These are phyloP conservation scores for Neofusicoccum ribis DNA, from an alignment of 2,329 filamentous ascomycete species.

Conservation along the genomic window DNA sequence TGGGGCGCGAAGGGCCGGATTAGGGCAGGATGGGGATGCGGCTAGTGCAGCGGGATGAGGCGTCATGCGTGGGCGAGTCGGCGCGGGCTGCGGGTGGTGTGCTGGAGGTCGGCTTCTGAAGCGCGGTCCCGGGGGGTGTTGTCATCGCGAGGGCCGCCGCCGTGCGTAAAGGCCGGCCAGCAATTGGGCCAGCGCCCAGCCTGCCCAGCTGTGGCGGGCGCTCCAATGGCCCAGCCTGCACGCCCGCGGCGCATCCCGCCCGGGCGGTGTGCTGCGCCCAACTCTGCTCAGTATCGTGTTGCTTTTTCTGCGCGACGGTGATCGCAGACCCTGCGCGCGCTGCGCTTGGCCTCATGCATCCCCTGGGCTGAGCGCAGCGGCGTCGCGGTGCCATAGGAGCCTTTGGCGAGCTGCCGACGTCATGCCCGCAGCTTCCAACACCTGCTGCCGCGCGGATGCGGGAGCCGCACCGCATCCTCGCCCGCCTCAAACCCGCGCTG, in stretches of 20 bases:
- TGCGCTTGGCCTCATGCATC: not conserved
- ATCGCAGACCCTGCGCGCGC: not conserved
- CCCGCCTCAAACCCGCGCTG: not conserved
- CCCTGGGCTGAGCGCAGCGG: not conserved
- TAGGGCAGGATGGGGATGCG: not conserved
- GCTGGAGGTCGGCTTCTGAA: conserved; percentile 1
- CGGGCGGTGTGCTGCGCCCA: not conserved
- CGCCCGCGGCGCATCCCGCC: not conserved
- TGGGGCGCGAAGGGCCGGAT: not conserved
- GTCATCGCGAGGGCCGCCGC: not conserved
- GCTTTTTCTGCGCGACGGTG: not conserved
- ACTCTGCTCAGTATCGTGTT: not conserved
- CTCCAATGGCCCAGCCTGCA: not conserved
- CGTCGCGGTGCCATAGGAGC: not conserved
- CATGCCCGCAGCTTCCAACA: not conserved
- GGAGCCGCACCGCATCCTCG: not conserved
- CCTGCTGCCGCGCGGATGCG: not conserved
- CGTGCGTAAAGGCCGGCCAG: not conserved
- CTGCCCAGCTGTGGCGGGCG: not conserved
- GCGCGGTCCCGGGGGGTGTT: not conserved
- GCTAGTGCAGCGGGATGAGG: conserved; percentile 3
- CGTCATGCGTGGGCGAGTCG: conserved; percentile 8
- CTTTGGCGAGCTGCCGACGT: conserved; percentile 4
- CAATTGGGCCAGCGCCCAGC: conserved; percentile 7
- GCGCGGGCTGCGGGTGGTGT: not conserved